phyloP scores from a whole-genome alignment of 768 basidiomycete genomes.

The Tylopilus sp. region DNA sequence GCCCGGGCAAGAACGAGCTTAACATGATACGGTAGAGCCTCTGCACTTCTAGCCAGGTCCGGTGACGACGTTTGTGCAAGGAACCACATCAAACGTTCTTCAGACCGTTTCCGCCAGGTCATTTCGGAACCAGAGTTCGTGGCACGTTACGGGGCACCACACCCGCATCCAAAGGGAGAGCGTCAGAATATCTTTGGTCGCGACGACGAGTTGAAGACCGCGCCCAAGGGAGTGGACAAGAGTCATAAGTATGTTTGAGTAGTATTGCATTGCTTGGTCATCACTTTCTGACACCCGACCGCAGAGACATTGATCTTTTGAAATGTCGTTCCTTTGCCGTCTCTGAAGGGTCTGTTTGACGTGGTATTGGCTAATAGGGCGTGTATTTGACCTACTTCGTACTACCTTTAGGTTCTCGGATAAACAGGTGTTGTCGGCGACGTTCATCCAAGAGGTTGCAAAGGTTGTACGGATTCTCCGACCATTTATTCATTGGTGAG shows the following conservation, averaged over 20 bases:
- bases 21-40: slow-evolving; percentile 60
- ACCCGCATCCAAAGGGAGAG: slow-evolving; percentile 56
- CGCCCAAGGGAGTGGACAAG: slow-evolving; percentile 88
- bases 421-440: slow-evolving; percentile 58
- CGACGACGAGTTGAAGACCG: slow-evolving; percentile 86
- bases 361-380: neutral
- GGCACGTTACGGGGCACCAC: slow-evolving; percentile 68
- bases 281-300: neutral
- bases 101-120: slow-evolving; percentile 59
- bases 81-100: slow-evolving; percentile 58
- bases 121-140: slow-evolving; percentile 74
- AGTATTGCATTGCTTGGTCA: neutral
- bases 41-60: neutral
- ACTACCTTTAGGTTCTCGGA: slow-evolving; percentile 59
- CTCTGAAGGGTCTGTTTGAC: slow-evolving; percentile 45
- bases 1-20: slow-evolving; percentile 76
- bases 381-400: slow-evolving; percentile 15
- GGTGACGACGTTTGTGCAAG: slow-evolving; percentile 29
- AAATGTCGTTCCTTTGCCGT: slow-evolving; percentile 81
- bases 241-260: slow-evolving; percentile 57
- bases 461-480: slow-evolving; percentile 51
- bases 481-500: slow-evolving; percentile 81
- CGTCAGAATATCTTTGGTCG: slow-evolving; percentile 79
- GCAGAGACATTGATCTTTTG: slow-evolving; percentile 86
- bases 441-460: slow-evolving; percentile 63